Percentiles rank a stretch among this genome's conserved stretches.
These are phyloP conservation scores for Hyaloperonospora brassicae DNA, from an alignment of 352 stramenopile genomes.

Conservation along the genomic window DNA sequence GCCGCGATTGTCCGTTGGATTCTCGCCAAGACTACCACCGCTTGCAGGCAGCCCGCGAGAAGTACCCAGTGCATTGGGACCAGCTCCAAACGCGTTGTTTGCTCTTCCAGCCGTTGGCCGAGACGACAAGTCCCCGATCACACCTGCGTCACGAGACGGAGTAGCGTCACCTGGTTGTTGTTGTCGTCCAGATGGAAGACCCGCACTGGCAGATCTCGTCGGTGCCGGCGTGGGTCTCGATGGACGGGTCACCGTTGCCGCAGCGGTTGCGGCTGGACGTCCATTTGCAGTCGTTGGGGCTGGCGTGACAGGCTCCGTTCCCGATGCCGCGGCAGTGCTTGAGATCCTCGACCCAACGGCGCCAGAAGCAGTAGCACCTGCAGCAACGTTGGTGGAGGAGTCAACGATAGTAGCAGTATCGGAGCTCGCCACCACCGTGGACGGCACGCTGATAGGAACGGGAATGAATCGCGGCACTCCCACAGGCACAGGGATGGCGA, in stretches of 20 bases:
- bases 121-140: not conserved
- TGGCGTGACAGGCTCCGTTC: conserved; percentile 10
- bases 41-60: conserved; percentile 3
- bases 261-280: too few species aligned
- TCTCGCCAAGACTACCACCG: conserved; percentile 3
- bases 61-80: conserved; percentile 1
- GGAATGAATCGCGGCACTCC: conserved; percentile 23
- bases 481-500: conserved; percentile 25
- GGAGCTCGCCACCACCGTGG: conserved; percentile 19
- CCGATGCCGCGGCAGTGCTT: not conserved
- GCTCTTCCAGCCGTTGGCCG: not conserved
- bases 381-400: not conserved
- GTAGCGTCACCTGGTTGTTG: conserved; percentile 2
- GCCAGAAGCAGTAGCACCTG: conserved; percentile 5
- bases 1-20: conserved; percentile 1
- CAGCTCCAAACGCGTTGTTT: conserved; percentile 6
- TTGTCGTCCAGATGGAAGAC: conserved; percentile 1
- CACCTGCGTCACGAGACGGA: conserved; percentile 3
- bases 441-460: conserved; percentile 18
- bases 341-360: not conserved
- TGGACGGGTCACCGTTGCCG: conserved; percentile 7
- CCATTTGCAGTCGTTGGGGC: conserved; percentile 23
- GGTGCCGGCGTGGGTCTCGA: conserved; percentile 17
- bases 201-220: conserved; percentile 5
- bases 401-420: conserved; percentile 18